Evolutionary conservation across 805 yeast species (phyloP).

Genomic region (Saturnispora hagleri): DNA sequence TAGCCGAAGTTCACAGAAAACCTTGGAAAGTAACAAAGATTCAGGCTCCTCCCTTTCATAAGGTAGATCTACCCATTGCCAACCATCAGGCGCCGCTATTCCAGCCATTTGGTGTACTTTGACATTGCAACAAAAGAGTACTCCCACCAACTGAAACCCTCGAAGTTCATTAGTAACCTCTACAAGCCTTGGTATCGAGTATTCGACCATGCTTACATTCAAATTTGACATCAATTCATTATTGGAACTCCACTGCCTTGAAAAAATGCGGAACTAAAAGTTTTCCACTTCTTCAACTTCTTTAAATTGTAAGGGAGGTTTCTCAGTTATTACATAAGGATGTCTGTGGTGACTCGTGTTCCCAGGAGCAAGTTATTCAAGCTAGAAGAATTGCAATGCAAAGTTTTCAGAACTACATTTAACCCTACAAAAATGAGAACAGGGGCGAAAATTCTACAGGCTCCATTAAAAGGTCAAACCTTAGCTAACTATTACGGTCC

Average conservation of each 20-base stretch:
- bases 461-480: conserved; percentile 66
- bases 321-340: background rate
- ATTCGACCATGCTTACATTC: background rate
- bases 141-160: conserved; percentile 40
- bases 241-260: background rate
- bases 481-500: conserved; percentile 67
- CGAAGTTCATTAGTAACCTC: conserved; percentile 31
- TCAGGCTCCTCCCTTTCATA: conserved; percentile 14
- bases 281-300: conserved; percentile 2
- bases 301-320: background rate
- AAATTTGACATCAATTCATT: background rate
- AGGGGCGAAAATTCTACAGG: conserved; percentile 61
- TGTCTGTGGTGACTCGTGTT: conserved; percentile 16
- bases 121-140: conserved; percentile 33
- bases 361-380: conserved; percentile 37
- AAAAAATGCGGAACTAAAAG: background rate
- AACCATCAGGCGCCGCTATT: conserved; percentile 29
- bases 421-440: conserved; percentile 61
- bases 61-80: conserved; percentile 52
- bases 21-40: conserved; percentile 6
- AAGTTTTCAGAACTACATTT: conserved; percentile 59
- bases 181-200: background rate
- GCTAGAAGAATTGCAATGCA: conserved; percentile 51
- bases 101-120: conserved; percentile 36
- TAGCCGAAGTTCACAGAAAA: conserved; percentile 34